Conservation (phyloP, 1,139 yeast species). For the Geotrichum bryndzae region DNA sequence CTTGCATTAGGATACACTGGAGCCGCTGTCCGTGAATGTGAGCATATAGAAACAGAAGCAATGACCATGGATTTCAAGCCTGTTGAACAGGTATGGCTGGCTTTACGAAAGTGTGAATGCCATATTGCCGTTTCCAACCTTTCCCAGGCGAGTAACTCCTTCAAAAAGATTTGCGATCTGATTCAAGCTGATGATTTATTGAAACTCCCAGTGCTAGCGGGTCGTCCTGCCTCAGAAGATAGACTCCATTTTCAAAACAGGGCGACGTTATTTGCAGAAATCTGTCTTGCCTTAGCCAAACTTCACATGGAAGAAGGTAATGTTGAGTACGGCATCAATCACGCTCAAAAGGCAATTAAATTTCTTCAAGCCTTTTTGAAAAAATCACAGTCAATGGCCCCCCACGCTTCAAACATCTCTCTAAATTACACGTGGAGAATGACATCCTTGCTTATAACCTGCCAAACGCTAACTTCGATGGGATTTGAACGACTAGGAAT, state of each 20-base stretch:
- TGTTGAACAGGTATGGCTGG: conserved; percentile 15
- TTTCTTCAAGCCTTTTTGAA: conserved; percentile 23
- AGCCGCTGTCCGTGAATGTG: conserved; percentile 19
- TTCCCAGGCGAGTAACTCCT: conserved; percentile 10
- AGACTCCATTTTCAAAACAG: conserved; percentile 21
- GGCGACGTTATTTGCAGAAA: conserved; percentile 19
- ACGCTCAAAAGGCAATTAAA: conserved; percentile 20
- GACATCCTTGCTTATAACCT: conserved; percentile 21
- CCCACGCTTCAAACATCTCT: conserved; percentile 9
- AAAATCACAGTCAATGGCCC: conserved; percentile 13
- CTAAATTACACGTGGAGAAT: conserved; percentile 18
- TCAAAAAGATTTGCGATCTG: conserved; percentile 15
- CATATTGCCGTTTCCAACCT: conserved; percentile 15
- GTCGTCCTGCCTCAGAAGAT: conserved; percentile 19
- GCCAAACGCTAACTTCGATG: conserved; percentile 22
- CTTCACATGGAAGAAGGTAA: conserved; percentile 19
- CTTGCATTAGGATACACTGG: conserved; percentile 21
- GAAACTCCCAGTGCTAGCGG: conserved; percentile 17
- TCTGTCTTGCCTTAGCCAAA: conserved; percentile 18
- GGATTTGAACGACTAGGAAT: conserved; percentile 26
- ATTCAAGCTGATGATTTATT: conserved; percentile 17
- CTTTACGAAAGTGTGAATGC: conserved; percentile 19
- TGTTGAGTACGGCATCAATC: conserved; percentile 21
- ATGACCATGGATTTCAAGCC: neutral
- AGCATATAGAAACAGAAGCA: neutral